Evolutionary conservation across 306 rosid species (phyloP).

Genomic region (Mimosa pudica): DNA sequence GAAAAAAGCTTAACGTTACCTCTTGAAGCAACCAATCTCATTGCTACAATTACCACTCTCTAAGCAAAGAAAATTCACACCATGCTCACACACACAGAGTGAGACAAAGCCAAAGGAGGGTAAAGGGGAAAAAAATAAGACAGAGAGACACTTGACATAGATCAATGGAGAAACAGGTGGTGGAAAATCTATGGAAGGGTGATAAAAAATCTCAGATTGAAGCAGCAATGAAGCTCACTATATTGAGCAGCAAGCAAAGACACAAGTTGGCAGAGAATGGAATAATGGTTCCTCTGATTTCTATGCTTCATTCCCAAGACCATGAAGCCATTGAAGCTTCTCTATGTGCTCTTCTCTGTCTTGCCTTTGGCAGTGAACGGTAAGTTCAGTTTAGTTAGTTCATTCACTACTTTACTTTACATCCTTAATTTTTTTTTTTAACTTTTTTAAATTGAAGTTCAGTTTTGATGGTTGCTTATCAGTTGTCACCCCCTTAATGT

Average conservation of each 20-base stretch:
- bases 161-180: slow-evolving; percentile 61
- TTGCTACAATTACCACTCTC: slow-evolving; percentile 44
- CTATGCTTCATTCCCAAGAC: slow-evolving; percentile 68
- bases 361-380: slow-evolving; percentile 88
- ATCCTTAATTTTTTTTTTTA: slow-evolving; percentile 1
- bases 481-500: background rate
- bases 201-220: slow-evolving; percentile 55
- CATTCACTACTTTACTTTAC: background rate
- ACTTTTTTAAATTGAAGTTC: background rate
- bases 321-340: slow-evolving; percentile 68
- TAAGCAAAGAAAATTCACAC: slow-evolving; percentile 17
- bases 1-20: slow-evolving; percentile 58
- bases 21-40: slow-evolving; percentile 73
- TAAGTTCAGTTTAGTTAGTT: slow-evolving; percentile 52
- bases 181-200: slow-evolving; percentile 55
- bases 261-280: slow-evolving; percentile 65
- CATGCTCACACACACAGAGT: background rate
- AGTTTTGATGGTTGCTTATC: slow-evolving; percentile 1
- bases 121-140: background rate
- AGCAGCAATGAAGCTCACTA: slow-evolving; percentile 60
- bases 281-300: slow-evolving; percentile 60
- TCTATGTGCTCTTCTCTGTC: slow-evolving; percentile 67
- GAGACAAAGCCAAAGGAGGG: slow-evolving; percentile 1
- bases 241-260: slow-evolving; percentile 55
- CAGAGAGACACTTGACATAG: slow-evolving; percentile 15